phyloP scores from a whole-genome alignment of 2,329 filamentous ascomycete species.

The Coniella vitis region DNA sequence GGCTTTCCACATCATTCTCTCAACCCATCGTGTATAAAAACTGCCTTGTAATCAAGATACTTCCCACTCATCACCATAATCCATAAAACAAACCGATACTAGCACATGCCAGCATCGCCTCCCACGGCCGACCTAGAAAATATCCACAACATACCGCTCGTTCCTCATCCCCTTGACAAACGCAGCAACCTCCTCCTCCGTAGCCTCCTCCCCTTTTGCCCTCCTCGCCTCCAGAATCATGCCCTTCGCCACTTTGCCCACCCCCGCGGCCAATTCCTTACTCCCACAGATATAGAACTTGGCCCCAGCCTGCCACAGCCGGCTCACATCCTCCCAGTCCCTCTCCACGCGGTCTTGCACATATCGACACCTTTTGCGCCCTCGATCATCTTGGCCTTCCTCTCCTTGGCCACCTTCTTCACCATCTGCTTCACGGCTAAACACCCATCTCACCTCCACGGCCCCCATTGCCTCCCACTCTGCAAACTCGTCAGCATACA shows the following conservation, averaged over 20 bases:
- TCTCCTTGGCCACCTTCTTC: no score
- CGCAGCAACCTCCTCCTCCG: constrained; percentile 10
- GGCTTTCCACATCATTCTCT: no score
- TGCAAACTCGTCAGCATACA: constrained; percentile 23
- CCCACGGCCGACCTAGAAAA: neutral
- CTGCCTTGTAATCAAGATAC: no score
- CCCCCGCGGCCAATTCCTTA: neutral
- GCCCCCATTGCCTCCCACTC: constrained; percentile 65
- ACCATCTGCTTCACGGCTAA: constrained; percentile 4
- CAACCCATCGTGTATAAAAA: no score
- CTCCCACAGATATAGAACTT: constrained; percentile 3
- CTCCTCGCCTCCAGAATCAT: neutral
- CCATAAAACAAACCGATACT: no score
- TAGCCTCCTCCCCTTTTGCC: constrained; percentile 1
- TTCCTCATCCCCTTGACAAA: constrained; percentile 14
- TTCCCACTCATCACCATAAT: no score
- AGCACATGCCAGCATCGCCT: no score
- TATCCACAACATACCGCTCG: constrained; percentile 1
- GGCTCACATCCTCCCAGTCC: neutral
- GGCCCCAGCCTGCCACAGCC: neutral
- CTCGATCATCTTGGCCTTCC: no score
- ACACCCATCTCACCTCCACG: constrained; percentile 37
- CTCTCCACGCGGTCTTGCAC: constrained; percentile 8
- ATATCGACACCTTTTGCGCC: constrained; percentile 3
- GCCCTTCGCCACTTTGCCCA: neutral